Percentiles rank a stretch among this genome's conserved stretches.
These are phyloP conservation scores for Cinnamomum micranthum DNA, from an alignment of 164 flowering plant genomes.

Conservation along the genomic window DNA sequence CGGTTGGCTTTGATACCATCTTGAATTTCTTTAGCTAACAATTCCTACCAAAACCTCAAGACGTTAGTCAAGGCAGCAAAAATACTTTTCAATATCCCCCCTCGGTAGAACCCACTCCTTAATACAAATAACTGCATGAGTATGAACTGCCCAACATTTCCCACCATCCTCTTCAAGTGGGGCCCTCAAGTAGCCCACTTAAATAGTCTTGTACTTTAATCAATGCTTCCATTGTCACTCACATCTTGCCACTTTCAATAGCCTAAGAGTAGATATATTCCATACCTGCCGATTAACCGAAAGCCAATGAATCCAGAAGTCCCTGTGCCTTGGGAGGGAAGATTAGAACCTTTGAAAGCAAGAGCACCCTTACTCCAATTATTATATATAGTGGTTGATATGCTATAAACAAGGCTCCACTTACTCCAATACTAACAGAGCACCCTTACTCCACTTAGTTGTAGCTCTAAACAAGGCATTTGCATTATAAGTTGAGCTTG, in stretches of 20 bases:
- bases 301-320: background rate
- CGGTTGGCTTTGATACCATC: no score
- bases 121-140: rapidly evolving
- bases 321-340: background rate
- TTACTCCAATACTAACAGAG: no score
- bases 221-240: background rate
- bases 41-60: no score
- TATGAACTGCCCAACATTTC: no score
- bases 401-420: no score
- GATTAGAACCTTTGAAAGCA: background rate
- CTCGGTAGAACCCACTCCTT: no score
- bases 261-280: background rate
- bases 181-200: no score
- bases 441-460: background rate
- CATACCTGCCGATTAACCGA: background rate
- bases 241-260: background rate
- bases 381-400: background rate
- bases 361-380: background rate
- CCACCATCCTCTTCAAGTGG: no score
- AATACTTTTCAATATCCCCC: no score
- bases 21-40: no score
- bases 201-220: no score
- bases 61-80: no score
- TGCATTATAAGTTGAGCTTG: background rate
- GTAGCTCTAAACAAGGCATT: background rate